Conservation (phyloP, 441 rosid species). For the Eugenia klotzschiana region DNA sequence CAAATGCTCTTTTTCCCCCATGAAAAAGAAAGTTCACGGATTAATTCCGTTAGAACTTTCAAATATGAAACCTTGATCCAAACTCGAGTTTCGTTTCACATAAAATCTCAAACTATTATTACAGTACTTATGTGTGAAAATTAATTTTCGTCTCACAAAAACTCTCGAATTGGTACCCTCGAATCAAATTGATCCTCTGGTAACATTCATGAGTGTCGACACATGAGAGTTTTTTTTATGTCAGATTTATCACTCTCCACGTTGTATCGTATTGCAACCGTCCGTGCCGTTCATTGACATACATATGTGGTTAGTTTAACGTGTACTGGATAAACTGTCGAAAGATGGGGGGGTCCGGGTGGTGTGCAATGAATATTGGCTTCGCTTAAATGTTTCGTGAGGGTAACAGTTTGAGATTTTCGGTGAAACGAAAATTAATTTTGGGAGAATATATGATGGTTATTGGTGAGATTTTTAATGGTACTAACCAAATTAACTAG, state of each 20-base stretch:
- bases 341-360: too few species aligned
- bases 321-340: accelerated
- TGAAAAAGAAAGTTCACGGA: background rate
- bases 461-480: too few species aligned
- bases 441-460: accelerated
- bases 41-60: background rate
- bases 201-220: background rate
- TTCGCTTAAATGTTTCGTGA: too few species aligned
- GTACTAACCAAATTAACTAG: background rate
- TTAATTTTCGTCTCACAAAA: accelerated
- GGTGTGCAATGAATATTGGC: background rate
- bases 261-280: background rate
- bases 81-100: too few species aligned
- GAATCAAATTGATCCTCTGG: background rate
- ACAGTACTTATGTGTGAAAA: too few species aligned
- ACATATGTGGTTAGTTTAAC: accelerated
- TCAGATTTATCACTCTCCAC: background rate
- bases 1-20: background rate
- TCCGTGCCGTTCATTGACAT: accelerated
- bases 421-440: background rate
- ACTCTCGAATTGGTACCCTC: accelerated
- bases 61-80: background rate
- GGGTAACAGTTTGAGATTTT: too few species aligned
- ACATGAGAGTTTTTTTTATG: background rate
- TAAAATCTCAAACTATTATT: too few species aligned